phyloP scores from a whole-genome alignment of 1,284 basidiomycete species.

The Sparassis latifolia region DNA sequence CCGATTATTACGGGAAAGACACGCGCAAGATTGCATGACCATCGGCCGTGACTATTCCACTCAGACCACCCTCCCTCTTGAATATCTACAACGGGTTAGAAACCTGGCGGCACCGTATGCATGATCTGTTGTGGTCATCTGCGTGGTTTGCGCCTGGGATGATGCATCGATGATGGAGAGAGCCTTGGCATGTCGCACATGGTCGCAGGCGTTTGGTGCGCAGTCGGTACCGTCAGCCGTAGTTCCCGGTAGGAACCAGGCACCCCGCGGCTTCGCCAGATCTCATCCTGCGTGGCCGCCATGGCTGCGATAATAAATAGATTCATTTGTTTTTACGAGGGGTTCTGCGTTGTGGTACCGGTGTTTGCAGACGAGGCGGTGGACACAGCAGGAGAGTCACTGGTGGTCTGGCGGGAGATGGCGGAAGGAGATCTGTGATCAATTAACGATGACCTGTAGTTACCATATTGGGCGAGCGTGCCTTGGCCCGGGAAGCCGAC shows the following conservation, averaged over 20 bases:
- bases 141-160: background rate
- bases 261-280: background rate
- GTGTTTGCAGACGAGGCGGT: too few relatives aligned
- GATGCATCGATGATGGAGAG: background rate
- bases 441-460: background rate
- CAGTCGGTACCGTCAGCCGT: too few relatives aligned
- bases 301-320: background rate
- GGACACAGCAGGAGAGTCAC: background rate
- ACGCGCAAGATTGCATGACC: too few relatives aligned
- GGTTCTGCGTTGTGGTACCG: too few relatives aligned
- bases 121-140: constrained; percentile 9
- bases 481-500: background rate
- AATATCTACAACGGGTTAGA: too few relatives aligned
- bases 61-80: too few relatives aligned
- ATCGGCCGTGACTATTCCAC: too few relatives aligned
- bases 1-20: too few relatives aligned
- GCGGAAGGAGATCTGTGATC: background rate
- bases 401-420: background rate
- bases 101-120: constrained; percentile 14
- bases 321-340: background rate
- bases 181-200: too few relatives aligned
- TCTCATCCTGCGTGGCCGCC: background rate
- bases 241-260: background rate
- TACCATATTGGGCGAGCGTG: background rate
- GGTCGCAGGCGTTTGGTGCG: too few relatives aligned